These are phyloP conservation scores for Zygoascus biomembranicola DNA, from an alignment of 805 yeast genomes.

Conservation along the genomic window DNA sequence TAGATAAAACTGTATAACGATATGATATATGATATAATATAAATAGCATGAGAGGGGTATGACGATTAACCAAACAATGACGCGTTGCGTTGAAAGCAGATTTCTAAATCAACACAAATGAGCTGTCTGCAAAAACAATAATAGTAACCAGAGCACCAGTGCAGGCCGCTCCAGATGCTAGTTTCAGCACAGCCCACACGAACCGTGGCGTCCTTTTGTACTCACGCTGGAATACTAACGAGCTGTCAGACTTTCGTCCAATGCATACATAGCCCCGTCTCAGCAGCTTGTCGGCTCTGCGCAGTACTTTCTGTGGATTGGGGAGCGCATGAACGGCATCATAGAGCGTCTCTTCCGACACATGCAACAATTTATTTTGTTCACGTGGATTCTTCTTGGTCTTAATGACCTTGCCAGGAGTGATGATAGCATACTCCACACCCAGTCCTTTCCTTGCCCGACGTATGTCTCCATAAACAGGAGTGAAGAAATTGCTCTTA, in stretches of 20 bases:
- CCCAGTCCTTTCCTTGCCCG: background rate
- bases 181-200: background rate
- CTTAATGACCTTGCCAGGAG: slow-evolving; percentile 17
- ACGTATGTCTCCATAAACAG: background rate
- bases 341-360: background rate
- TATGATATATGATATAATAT: background rate
- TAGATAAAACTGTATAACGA: background rate
- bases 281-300: background rate
- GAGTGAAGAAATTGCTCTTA: slow-evolving; percentile 33
- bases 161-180: background rate
- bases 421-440: slow-evolving; percentile 18
- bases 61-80: background rate
- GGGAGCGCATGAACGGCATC: background rate
- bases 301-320: background rate
- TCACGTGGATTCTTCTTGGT: slow-evolving; percentile 16
- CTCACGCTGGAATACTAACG: background rate
- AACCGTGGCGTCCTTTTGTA: background rate
- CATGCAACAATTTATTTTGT: slow-evolving; percentile 4
- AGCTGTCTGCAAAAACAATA: background rate
- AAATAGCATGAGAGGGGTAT: background rate
- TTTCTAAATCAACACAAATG: background rate
- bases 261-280: slow-evolving; percentile 1
- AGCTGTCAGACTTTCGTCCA: background rate
- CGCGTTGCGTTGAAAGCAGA: background rate
- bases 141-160: background rate